A percentile compares a stretch with the other conserved stretches of the same genome.
phyloP scores from a whole-genome alignment of 2,329 filamentous ascomycete species.

The Escovopsis weberi region DNA sequence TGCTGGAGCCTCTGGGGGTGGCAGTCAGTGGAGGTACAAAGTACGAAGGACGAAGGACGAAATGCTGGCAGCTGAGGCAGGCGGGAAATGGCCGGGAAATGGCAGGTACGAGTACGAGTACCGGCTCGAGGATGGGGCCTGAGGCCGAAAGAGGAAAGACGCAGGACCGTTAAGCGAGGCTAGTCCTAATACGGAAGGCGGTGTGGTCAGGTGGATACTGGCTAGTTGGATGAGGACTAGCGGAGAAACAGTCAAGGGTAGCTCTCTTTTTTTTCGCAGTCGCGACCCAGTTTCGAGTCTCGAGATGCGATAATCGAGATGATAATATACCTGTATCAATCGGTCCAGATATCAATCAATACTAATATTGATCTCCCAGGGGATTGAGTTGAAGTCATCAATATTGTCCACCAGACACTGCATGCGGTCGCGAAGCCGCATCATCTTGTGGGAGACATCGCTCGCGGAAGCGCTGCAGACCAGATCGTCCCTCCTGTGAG shows the following conservation, averaged over 20 bases:
- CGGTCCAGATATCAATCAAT: too few relatives aligned
- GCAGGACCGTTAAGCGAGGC: neutral
- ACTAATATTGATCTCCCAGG: too few relatives aligned
- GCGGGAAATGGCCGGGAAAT: neutral
- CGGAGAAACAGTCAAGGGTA: neutral
- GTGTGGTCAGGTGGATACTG: neutral
- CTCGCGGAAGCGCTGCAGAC: neutral
- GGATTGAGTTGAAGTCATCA: too few relatives aligned
- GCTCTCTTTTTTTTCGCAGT: neutral
- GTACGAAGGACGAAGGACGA: too few relatives aligned
- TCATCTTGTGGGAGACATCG: neutral
- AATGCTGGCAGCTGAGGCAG: too few relatives aligned
- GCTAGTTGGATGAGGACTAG: constrained; percentile 1
- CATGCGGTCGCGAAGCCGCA: too few relatives aligned
- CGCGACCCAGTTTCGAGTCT: neutral
- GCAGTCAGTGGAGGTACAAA: too few relatives aligned
- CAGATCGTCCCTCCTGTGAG: neutral
- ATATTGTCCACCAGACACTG: too few relatives aligned
- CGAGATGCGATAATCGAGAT: neutral
- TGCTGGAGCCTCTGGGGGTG: too few relatives aligned
- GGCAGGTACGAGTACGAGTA: too few relatives aligned
- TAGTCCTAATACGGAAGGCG: constrained; percentile 1
- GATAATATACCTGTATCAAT: too few relatives aligned
- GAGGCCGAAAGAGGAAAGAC: neutral
- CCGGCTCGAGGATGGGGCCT: too few relatives aligned